Evolutionary conservation across 768 basidiomycete genomes (phyloP).

Genomic region (Cystofilobasidium capitatum): DNA sequence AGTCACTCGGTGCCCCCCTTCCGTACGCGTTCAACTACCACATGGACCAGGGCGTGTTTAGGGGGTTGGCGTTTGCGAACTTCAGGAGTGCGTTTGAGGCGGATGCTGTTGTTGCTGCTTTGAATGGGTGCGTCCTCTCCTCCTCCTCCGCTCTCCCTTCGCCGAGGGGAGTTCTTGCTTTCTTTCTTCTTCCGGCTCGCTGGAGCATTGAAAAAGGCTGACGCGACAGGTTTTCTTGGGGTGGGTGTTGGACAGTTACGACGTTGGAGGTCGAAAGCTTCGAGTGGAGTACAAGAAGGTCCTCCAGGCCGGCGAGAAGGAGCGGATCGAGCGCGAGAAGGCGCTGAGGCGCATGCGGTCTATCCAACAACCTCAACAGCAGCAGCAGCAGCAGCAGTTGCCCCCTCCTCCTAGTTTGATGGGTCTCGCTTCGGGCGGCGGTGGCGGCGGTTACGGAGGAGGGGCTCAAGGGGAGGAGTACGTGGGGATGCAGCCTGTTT

Average conservation of each 20-base stretch:
- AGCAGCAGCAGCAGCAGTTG: constrained; percentile 5
- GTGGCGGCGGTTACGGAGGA: constrained; percentile 8
- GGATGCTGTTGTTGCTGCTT: constrained; percentile 85
- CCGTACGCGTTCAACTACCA: constrained; percentile 99
- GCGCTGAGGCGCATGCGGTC: constrained; percentile 95
- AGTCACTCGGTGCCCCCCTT: constrained; percentile 83
- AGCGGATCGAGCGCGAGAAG: constrained; percentile 96
- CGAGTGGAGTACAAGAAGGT: constrained; percentile 99
- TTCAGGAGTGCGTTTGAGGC: constrained; percentile 86
- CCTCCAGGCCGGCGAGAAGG: constrained; percentile 97
- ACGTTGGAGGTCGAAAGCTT: constrained; percentile 68
- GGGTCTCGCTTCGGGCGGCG: no score
- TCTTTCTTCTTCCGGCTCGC: background rate
- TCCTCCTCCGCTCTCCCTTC: background rate
- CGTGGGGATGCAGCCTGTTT: constrained; percentile 26
- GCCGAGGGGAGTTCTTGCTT: background rate
- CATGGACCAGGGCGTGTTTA: constrained; percentile 91
- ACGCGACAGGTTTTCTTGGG: no score
- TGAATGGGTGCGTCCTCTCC: constrained; percentile 75
- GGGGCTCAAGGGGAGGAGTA: constrained; percentile 21
- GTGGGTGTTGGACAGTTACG: constrained; percentile 31
- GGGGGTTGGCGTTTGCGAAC: constrained; percentile 96
- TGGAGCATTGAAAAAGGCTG: no score
- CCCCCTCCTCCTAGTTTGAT: no score
- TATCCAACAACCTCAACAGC: constrained; percentile 52